Conservation (phyloP, 2,329 filamentous ascomycete genomes). For the Nigrospora oryzae region DNA sequence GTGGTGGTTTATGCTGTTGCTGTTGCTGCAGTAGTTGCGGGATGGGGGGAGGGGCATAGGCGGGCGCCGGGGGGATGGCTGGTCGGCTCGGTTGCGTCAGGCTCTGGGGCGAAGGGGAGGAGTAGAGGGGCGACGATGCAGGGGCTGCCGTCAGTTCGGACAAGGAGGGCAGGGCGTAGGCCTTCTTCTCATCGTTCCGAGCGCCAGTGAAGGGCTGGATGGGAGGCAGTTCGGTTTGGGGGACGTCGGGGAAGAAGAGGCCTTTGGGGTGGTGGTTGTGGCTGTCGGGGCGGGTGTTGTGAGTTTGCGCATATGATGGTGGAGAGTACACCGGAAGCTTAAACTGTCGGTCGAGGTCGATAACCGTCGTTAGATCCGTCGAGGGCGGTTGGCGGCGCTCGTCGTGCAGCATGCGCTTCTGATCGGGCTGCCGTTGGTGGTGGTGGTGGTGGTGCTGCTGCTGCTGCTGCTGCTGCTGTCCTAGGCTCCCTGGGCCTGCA, state of each 20-base stretch:
- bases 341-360: constrained; percentile 19
- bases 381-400: constrained; percentile 12
- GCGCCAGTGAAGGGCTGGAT: constrained; percentile 23
- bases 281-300: constrained; percentile 13
- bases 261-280: constrained; percentile 7
- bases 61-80: constrained; percentile 7
- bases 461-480: constrained; percentile 8
- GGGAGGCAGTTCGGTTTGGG: constrained; percentile 32
- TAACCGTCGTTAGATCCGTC: constrained; percentile 9
- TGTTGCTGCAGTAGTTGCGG: constrained; percentile 12
- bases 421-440: constrained; percentile 2
- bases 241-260: constrained; percentile 22
- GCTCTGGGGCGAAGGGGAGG: constrained; percentile 6
- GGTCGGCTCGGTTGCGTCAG: constrained; percentile 1
- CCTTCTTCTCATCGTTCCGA: constrained; percentile 12
- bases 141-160: constrained; percentile 24
- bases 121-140: constrained; percentile 17
- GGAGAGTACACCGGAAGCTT: constrained; percentile 26
- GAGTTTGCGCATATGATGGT: constrained; percentile 25
- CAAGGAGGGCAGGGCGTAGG: constrained; percentile 30
- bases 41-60: constrained; percentile 13
- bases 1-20: too few relatives aligned
- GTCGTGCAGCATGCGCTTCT: constrained; percentile 9
- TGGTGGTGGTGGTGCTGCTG: background rate
- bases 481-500: background rate